Evolutionary conservation across 2,329 filamentous ascomycete genomes (phyloP).

Genomic region (Penicillium hesseltinei): DNA sequence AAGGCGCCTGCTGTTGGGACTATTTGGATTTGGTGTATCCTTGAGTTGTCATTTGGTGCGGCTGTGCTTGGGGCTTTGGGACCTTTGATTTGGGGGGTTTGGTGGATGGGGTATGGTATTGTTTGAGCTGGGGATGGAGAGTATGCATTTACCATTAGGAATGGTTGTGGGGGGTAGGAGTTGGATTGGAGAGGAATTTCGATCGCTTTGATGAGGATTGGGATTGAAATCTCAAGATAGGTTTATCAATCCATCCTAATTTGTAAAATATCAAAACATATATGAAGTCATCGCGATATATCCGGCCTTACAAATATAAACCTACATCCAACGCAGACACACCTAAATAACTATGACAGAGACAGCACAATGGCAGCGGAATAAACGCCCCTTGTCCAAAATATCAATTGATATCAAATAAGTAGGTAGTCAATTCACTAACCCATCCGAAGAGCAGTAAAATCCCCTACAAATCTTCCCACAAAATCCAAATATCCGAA

Average conservation of each 20-base stretch:
- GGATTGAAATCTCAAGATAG: neutral
- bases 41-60: constrained; percentile 74
- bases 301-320: neutral
- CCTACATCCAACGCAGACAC: neutral
- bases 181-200: neutral
- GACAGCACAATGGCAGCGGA: neutral
- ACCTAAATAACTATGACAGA: neutral
- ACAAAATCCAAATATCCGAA: neutral
- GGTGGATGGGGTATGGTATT: constrained; percentile 55
- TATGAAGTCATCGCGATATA: too few species aligned
- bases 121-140: constrained; percentile 17
- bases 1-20: constrained; percentile 83
- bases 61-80: constrained; percentile 57
- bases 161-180: too few species aligned
- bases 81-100: constrained; percentile 52
- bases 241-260: neutral
- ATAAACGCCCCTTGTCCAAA: neutral
- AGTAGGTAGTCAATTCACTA: neutral
- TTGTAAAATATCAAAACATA: neutral
- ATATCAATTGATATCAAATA: neutral
- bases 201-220: neutral
- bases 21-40: constrained; percentile 87
- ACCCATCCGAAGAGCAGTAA: neutral
- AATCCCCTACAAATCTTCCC: neutral
- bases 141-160: neutral